Evolutionary conservation across 2,329 filamentous ascomycete species (phyloP), one percentile per base, ranked within the genome.

Genomic region (Hypoxylon sp.): DNA sequence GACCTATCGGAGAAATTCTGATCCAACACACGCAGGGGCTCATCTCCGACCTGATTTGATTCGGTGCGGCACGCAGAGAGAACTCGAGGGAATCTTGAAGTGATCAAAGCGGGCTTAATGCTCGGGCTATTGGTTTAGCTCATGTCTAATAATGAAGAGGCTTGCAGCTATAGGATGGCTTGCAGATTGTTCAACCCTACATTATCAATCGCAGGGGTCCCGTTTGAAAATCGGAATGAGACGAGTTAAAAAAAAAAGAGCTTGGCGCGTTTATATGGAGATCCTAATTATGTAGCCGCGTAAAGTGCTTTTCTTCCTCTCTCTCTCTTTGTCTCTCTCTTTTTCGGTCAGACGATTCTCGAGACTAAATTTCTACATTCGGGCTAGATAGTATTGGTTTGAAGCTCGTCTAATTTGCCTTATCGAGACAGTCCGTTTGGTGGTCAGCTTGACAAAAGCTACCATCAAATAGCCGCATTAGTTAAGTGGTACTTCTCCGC

Each of bases 261-360:
- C 61, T 70, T 68, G 65, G 64, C 68, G 65, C 61, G 65, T 65
- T 70, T 70, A 68, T 60, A 62, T 56, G 60, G 60, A 58, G 52
- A 62, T 57, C 30, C 10, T 19, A 59, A 57, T 63, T 45, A 53
- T 45, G 43, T 56, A 61, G 46, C 63, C 62, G 62, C 65, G 65
- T 70, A 68, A 60, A 66, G 50, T 13, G 46, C 5, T 41, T 56
- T 63, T 63, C 51, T 51, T 7, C 28, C 25, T 62, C 7, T 38
- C 13, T 36, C 41, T 41, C 41, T n/a, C 25, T 62, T 6, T 38
- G 7, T 36, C 41, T 41, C 41, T n/a, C 28, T 41, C 55, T 48
- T 28, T 36, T 43, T 13, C 53, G 32, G n/a, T 60, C n/a, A 23
- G 34, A 45, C 50, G 21, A 17, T 56, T 55, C 36, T 58, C 21